A percentile compares a stretch with the other conserved stretches of the same genome.
These are phyloP conservation scores for Erodium texanum DNA, from an alignment of 441 rosid species.

Conservation along the genomic window DNA sequence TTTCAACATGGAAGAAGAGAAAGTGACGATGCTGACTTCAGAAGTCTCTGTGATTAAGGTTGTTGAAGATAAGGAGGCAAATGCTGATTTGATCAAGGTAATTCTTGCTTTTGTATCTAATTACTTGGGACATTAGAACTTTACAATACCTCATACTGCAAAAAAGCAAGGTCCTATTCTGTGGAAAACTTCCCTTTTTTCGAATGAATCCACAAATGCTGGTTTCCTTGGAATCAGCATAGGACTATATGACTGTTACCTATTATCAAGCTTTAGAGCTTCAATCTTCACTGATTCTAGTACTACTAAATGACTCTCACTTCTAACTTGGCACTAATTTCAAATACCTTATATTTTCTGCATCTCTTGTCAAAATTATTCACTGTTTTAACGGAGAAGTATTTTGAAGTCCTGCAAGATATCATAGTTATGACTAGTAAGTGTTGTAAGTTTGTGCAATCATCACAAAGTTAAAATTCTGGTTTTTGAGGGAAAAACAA, in stretches of 20 bases:
- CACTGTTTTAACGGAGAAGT: not conserved
- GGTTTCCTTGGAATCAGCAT: too few species aligned
- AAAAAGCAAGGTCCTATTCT: not conserved
- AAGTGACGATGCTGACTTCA: slow-evolving; percentile 22
- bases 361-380: not conserved
- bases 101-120: not conserved
- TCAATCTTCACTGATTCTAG: not conserved
- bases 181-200: not conserved
- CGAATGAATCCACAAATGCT: not conserved
- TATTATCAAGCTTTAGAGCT: too few species aligned
- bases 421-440: too few species aligned
- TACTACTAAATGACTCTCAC: not conserved
- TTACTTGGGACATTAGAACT: not conserved
- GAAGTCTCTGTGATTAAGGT: slow-evolving; percentile 47
- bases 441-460: not conserved
- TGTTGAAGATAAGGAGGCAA: slow-evolving; percentile 29
- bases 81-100: slow-evolving; percentile 49
- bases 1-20: slow-evolving; percentile 53
- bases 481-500: not conserved
- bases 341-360: not conserved
- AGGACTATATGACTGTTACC: not conserved
- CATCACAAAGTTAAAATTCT: not conserved
- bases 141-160: not conserved
- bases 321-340: not conserved
- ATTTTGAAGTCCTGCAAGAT: not conserved